Percentiles rank a stretch among this genome's conserved stretches.
Conservation (phyloP, 495 filamentous ascomycete genomes). For the Cetradonia linearis region DNA sequence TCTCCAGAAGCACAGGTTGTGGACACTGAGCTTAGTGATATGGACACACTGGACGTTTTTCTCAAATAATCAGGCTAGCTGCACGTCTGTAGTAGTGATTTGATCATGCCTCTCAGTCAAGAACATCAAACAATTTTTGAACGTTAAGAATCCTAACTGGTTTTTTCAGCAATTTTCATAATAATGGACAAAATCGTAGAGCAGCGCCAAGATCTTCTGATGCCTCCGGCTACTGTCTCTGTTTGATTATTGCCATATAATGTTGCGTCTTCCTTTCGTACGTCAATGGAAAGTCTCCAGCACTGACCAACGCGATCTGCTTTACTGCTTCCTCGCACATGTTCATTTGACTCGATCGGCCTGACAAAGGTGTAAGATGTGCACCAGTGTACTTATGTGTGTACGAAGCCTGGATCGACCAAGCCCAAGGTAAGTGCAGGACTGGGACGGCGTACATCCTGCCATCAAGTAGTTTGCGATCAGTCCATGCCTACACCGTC, state of each 20-base stretch:
- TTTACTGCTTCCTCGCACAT: background rate
- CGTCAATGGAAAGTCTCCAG: background rate
- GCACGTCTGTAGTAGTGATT: background rate
- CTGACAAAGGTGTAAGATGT: no score
- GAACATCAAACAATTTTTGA: background rate
- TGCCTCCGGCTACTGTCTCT: background rate
- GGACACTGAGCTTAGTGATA: constrained; percentile 67
- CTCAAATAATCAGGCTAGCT: constrained; percentile 34
- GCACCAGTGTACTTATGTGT: background rate
- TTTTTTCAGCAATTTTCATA: no score
- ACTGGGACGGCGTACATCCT: background rate
- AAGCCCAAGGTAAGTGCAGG: background rate
- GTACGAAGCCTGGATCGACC: background rate
- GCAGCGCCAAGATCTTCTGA: background rate
- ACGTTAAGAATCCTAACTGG: background rate
- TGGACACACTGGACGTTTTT: constrained; percentile 69
- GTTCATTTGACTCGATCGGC: no score
- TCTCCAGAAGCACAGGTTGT: constrained; percentile 50
- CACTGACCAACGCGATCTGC: background rate
- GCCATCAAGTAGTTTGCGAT: background rate
- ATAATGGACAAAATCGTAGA: no score
- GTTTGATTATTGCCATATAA: background rate
- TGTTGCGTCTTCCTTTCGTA: background rate
- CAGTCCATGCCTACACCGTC: background rate
- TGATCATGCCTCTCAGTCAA: background rate